phyloP scores from a whole-genome alignment of 257 asterid genomes.

The Rubia yunnanensis region DNA sequence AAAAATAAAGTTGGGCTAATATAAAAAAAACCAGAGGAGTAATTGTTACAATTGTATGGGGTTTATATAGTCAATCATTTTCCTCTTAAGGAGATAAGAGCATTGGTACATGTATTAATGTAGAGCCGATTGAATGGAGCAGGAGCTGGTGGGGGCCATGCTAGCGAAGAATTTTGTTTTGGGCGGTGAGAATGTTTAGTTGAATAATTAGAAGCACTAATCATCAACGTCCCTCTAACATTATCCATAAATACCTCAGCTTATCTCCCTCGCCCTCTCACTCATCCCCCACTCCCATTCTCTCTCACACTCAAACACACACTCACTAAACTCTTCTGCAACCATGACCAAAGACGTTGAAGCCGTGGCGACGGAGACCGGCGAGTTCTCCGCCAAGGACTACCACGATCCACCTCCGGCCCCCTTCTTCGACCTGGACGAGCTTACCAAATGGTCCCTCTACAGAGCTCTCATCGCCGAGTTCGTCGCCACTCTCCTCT shows the following conservation, averaged over 20 bases:
- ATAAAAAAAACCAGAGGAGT: no score
- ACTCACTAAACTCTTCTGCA: not conserved
- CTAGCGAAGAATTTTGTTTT: constrained; percentile 18
- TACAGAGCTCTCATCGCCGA: constrained; percentile 71
- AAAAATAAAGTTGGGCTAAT: no score
- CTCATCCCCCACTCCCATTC: not conserved
- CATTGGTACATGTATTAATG: no score
- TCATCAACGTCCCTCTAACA: constrained; percentile 19
- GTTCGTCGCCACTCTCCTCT: constrained; percentile 71
- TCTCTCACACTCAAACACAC: not conserved
- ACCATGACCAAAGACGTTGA: constrained; percentile 55
- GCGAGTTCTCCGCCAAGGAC: constrained; percentile 54
- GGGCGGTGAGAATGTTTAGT: constrained; percentile 2
- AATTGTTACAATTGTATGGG: no score
- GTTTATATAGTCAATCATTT: no score
- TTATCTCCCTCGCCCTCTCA: constrained; percentile 4
- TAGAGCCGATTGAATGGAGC: no score
- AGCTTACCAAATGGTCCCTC: constrained; percentile 61
- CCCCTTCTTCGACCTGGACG: constrained; percentile 44
- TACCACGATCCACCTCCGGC: constrained; percentile 82
- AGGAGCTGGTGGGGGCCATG: constrained; percentile 8
- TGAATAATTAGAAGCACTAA: constrained; percentile 4
- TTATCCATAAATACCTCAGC: constrained; percentile 7
- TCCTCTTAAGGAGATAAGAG: no score
- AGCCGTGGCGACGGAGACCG: constrained; percentile 25